phyloP scores from a whole-genome alignment of 441 rosid species.

The Bruguiera hainesii region DNA sequence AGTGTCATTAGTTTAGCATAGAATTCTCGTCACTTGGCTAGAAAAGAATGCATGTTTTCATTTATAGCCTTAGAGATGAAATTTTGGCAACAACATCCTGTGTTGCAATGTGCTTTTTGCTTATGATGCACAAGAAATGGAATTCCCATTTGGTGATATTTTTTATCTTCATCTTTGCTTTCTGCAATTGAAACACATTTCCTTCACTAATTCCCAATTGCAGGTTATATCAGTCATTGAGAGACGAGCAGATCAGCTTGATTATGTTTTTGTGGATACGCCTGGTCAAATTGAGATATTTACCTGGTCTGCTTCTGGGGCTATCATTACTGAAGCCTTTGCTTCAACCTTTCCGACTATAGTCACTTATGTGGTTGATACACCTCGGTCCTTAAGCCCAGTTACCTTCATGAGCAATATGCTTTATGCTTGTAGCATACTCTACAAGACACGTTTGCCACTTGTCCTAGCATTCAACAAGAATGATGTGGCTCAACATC shows the following conservation, averaged over 20 bases:
- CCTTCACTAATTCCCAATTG: slow-evolving; percentile 23
- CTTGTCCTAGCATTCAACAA: slow-evolving; percentile 92
- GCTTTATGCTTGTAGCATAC: slow-evolving; percentile 97
- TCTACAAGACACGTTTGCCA: slow-evolving; percentile 91
- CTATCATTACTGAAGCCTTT: slow-evolving; percentile 94
- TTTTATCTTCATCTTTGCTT: neutral
- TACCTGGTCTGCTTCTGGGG: slow-evolving; percentile 99
- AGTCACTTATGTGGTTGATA: slow-evolving; percentile 85
- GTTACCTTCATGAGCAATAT: slow-evolving; percentile 96
- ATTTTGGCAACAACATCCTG: neutral
- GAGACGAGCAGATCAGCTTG: slow-evolving; percentile 88
- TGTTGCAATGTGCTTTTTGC: neutral
- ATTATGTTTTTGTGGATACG: slow-evolving; percentile 95
- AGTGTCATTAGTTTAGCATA: neutral
- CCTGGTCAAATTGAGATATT: slow-evolving; percentile 99
- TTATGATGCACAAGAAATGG: neutral
- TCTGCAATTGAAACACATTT: neutral
- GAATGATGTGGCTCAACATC: slow-evolving; percentile 87
- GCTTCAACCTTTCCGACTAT: slow-evolving; percentile 97
- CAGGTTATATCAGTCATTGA: slow-evolving; percentile 78
- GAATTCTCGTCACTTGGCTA: neutral
- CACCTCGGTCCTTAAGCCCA: slow-evolving; percentile 88
- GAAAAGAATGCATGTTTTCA: neutral
- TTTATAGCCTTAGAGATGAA: neutral
- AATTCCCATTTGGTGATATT: neutral